A percentile compares a stretch with the other conserved stretches of the same genome.
Evolutionary conservation across 352 stramenopile genomes (phyloP).

Genomic region (Globisporangium nunn): DNA sequence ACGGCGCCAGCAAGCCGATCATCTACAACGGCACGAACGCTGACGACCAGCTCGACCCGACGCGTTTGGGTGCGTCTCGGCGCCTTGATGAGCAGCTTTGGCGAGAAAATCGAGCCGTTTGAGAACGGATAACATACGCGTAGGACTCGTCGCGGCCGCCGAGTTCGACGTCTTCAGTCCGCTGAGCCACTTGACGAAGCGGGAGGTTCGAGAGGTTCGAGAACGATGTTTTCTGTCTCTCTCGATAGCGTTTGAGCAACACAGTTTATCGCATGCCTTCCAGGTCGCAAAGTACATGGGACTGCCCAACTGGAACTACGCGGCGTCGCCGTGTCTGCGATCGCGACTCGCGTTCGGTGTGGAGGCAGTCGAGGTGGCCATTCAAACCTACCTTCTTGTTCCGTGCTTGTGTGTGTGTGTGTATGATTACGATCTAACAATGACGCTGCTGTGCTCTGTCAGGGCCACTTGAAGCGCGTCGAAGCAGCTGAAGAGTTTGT

Average conservation of each 20-base stretch:
- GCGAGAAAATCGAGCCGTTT: background rate
- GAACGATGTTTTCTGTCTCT: background rate
- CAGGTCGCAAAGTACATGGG: slow-evolving; percentile 85
- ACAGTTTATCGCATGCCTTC: background rate
- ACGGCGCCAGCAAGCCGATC: slow-evolving; percentile 15
- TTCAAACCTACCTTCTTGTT: background rate
- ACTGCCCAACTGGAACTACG: slow-evolving; percentile 94
- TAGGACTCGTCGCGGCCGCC: slow-evolving; percentile 87
- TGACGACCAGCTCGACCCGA: slow-evolving; percentile 92
- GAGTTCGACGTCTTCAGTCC: slow-evolving; percentile 93
- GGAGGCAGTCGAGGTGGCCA: slow-evolving; percentile 67
- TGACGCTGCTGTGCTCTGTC: slow-evolving; percentile 14
- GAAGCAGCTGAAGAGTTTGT: slow-evolving; percentile 66
- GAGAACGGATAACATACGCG: background rate
- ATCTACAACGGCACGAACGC: slow-evolving; percentile 98
- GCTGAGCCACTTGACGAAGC: slow-evolving; percentile 86
- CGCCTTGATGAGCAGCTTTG: no score
- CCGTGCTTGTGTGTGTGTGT: background rate
- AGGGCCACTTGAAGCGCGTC: slow-evolving; percentile 67
- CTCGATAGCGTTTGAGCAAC: no score
- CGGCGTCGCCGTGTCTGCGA: slow-evolving; percentile 93
- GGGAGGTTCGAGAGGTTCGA: slow-evolving; percentile 68
- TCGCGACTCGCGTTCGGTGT: slow-evolving; percentile 94
- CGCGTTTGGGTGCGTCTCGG: slow-evolving; percentile 25
- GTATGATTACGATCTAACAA: background rate